Percentiles rank a stretch among this genome's conserved stretches.
Evolutionary conservation across 78 protist species (phyloP).

Genomic region (Cavenderia fasciculata): DNA sequence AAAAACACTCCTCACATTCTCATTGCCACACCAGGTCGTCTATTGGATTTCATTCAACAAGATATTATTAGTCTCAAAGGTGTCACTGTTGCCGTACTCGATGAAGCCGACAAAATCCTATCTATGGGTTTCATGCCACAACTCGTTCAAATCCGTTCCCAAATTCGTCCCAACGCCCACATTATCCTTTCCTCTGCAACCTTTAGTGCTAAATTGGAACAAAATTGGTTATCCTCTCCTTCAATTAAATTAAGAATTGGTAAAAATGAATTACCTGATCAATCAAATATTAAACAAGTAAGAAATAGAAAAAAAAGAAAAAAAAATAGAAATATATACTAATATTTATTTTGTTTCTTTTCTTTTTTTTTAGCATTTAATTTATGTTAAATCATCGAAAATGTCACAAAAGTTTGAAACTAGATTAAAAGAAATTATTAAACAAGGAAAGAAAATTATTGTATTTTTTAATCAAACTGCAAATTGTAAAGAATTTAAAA

Average conservation of each 20-base stretch:
- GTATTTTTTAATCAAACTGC: constrained; percentile 37
- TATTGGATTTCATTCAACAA: constrained; percentile 93
- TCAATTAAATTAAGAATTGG: constrained; percentile 96
- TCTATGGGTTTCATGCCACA: constrained; percentile 99
- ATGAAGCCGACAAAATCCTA: constrained; percentile 99
- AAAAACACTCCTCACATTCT: constrained; percentile 90
- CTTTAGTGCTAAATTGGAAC: constrained; percentile 93
- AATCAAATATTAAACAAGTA: constrained; percentile 88
- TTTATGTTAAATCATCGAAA: too few species aligned
- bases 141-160: constrained; percentile 65
- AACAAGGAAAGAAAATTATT: constrained; percentile 24
- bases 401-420: too few species aligned
- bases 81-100: constrained; percentile 89
- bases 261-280: constrained; percentile 92
- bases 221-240: constrained; percentile 88
- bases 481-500: not conserved
- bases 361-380: too few species aligned
- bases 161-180: constrained; percentile 83
- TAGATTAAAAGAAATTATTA: not conserved
- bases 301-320: too few species aligned
- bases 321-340: too few species aligned
- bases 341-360: too few species aligned
- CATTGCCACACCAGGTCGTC: constrained; percentile 98
- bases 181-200: constrained; percentile 98
- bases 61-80: constrained; percentile 79